phyloP scores from a whole-genome alignment of 768 basidiomycete species.

The Termitomyces eurrhizus region DNA sequence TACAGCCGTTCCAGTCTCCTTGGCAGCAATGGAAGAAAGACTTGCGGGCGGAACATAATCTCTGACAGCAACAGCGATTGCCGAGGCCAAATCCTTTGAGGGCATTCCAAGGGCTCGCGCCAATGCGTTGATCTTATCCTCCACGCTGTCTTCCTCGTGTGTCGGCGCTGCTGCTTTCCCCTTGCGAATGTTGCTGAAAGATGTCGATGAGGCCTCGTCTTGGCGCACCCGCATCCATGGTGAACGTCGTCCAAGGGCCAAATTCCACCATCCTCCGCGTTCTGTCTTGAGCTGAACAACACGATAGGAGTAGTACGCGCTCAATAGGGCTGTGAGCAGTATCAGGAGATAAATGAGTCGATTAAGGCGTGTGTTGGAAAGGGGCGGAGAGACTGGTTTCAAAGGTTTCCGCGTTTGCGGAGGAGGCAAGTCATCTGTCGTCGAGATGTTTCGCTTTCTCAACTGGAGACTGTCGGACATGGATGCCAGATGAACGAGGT shows the following conservation, averaged over 20 bases:
- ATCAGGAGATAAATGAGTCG: conserved; percentile 49
- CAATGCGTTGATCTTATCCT: conserved; percentile 54
- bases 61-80: conserved; percentile 57
- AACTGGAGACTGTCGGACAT: conserved; percentile 1
- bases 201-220: background rate
- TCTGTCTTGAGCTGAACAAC: conserved; percentile 37
- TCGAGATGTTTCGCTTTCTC: conserved; percentile 16
- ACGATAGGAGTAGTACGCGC: conserved; percentile 50
- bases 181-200: conserved; percentile 9
- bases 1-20: conserved; percentile 43
- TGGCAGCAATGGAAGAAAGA: conserved; percentile 49
- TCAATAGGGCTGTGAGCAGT: conserved; percentile 35
- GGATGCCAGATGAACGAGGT: background rate
- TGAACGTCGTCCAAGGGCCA: conserved; percentile 36
- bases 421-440: conserved; percentile 23
- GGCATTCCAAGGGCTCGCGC: conserved; percentile 62
- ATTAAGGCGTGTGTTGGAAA: conserved; percentile 37
- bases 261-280: conserved; percentile 61
- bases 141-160: conserved; percentile 32
- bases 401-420: conserved; percentile 20
- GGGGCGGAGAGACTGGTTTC: conserved; percentile 38
- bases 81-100: conserved; percentile 55
- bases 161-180: background rate
- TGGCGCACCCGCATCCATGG: conserved; percentile 11
- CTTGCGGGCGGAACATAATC: conserved; percentile 59